These are phyloP conservation scores for Monilinia fructicola DNA, from an alignment of 2,329 filamentous ascomycete species.

Conservation along the genomic window DNA sequence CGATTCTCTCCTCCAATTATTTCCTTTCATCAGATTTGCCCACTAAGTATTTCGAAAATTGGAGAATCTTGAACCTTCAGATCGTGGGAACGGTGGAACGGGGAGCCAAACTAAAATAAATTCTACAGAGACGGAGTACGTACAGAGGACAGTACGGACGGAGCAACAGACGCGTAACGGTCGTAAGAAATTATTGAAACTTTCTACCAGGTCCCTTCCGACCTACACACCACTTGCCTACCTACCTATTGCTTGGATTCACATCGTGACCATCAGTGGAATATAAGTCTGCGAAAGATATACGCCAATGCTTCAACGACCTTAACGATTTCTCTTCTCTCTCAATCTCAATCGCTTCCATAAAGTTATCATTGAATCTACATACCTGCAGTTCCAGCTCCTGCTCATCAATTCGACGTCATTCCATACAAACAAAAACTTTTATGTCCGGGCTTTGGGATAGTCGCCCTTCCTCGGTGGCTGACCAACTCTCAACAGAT, in stretches of 20 bases:
- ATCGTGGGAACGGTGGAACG: slow-evolving; percentile 1
- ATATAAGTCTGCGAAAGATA: background rate
- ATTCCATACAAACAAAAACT: slow-evolving; percentile 19
- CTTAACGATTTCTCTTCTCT: background rate
- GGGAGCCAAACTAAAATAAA: background rate
- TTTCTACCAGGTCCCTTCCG: too few species aligned
- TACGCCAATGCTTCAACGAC: background rate
- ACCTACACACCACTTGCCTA: too few species aligned
- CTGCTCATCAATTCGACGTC: slow-evolving; percentile 21
- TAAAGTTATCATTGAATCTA: background rate
- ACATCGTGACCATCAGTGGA: background rate
- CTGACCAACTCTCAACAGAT: slow-evolving; percentile 32
- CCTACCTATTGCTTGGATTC: too few species aligned
- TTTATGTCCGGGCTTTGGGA: slow-evolving; percentile 35
- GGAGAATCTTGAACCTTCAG: slow-evolving; percentile 9
- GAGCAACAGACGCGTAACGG: too few species aligned
- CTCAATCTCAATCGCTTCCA: too few species aligned
- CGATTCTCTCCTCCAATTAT: background rate
- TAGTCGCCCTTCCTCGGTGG: slow-evolving; percentile 25
- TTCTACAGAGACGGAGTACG: too few species aligned
- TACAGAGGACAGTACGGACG: too few species aligned
- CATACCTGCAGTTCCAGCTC: background rate
- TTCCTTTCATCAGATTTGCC: slow-evolving; percentile 9
- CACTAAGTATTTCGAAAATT: background rate
- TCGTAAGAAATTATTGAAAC: too few species aligned